These are phyloP conservation scores for Nakazawaea wyomingensis DNA, from an alignment of 805 yeast species.

Conservation along the genomic window DNA sequence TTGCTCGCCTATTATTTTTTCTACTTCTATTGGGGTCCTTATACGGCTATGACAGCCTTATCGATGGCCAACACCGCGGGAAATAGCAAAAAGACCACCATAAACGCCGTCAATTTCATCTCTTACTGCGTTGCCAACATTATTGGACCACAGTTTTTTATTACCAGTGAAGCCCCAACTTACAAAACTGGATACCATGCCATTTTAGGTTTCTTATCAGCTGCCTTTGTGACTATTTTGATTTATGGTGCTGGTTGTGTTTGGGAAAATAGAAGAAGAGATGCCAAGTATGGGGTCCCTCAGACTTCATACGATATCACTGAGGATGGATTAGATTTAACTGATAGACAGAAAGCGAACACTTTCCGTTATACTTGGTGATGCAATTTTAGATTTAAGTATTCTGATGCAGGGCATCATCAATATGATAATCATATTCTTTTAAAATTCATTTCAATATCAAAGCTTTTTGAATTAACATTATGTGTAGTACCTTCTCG, in stretches of 20 bases:
- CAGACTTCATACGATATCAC: conserved; percentile 1
- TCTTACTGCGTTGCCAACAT: conserved; percentile 51
- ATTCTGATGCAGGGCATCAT: no score
- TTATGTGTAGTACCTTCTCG: no score
- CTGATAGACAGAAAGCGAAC: conserved; percentile 15
- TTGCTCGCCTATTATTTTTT: conserved; percentile 26
- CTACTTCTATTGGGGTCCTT: conserved; percentile 22
- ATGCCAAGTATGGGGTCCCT: conserved; percentile 21
- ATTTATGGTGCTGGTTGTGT: conserved; percentile 21
- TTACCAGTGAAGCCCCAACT: conserved; percentile 36
- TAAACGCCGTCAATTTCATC: conserved; percentile 37
- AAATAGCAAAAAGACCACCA: conserved; percentile 46
- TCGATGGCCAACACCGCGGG: conserved; percentile 38
- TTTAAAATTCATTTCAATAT: no score
- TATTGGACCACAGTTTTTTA: conserved; percentile 47
- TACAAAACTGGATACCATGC: conserved; percentile 37
- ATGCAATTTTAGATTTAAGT: no score
- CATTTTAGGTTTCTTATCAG: conserved; percentile 33
- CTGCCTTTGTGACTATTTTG: conserved; percentile 25
- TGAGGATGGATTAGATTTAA: conserved; percentile 15
- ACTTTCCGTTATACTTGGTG: conserved; percentile 16
- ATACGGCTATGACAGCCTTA: conserved; percentile 27
- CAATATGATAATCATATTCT: no score
- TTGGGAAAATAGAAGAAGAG: conserved; percentile 37
- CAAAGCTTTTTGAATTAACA: no score